Evolutionary conservation across 768 basidiomycete species (phyloP).

Genomic region (Lactarius indigo): DNA sequence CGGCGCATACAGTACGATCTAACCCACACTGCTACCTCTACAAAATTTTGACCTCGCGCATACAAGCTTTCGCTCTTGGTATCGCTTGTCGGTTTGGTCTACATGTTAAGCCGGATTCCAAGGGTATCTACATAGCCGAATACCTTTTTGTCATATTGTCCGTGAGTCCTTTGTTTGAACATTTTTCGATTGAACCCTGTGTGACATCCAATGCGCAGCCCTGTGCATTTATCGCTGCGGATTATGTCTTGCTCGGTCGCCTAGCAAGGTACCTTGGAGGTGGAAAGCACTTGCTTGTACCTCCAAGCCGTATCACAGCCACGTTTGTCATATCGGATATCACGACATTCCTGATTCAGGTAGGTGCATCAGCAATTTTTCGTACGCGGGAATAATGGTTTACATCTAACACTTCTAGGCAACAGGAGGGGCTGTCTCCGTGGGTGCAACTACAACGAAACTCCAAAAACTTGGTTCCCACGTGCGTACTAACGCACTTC

Average conservation of each 20-base stretch:
- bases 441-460: constrained; percentile 36
- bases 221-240: constrained; percentile 69
- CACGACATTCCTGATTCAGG: constrained; percentile 64
- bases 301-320: constrained; percentile 46
- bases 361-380: constrained; percentile 23
- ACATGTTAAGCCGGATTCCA: constrained; percentile 50
- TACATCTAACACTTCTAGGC: constrained; percentile 34
- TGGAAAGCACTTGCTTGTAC: constrained; percentile 47
- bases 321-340: constrained; percentile 63
- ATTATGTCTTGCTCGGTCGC: constrained; percentile 64
- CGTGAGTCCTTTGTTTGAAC: constrained; percentile 33
- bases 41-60: not conserved
- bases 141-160: constrained; percentile 61
- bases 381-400: not conserved
- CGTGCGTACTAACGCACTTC: constrained; percentile 29
- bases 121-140: constrained; percentile 50
- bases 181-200: not conserved
- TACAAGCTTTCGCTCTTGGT: constrained; percentile 53
- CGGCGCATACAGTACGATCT: constrained; percentile 49
- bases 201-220: constrained; percentile 39
- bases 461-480: constrained; percentile 35
- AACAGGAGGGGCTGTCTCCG: constrained; percentile 45
- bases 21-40: no score
- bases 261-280: constrained; percentile 49
- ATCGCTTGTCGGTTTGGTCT: constrained; percentile 54